Conservation (phyloP, 2,329 filamentous ascomycete species). For the Epichloe bromicola region DNA sequence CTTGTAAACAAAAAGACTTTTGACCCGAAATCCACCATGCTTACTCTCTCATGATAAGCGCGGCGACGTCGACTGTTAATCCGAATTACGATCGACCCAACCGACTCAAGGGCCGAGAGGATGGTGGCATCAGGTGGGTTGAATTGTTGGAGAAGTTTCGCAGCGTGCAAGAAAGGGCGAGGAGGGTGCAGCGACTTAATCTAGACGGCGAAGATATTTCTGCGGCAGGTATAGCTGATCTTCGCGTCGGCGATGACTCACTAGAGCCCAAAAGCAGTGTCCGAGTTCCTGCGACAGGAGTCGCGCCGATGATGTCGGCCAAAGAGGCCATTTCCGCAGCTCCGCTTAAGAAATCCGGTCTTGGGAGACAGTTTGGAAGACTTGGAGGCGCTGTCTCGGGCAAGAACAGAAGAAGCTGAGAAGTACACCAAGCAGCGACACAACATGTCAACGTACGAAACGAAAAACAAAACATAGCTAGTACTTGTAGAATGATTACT, state of each 20-base stretch:
- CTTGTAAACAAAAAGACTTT: not conserved
- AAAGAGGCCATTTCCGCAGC: slow-evolving; percentile 34
- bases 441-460: not conserved
- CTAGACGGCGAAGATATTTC: slow-evolving; percentile 36
- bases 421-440: not conserved
- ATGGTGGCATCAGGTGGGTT: slow-evolving; percentile 76
- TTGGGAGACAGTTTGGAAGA: slow-evolving; percentile 57
- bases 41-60: slow-evolving; percentile 17
- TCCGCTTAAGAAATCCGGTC: slow-evolving; percentile 44
- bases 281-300: slow-evolving; percentile 16
- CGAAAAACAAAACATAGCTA: not conserved
- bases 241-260: slow-evolving; percentile 28
- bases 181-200: slow-evolving; percentile 51
- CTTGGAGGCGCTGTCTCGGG: slow-evolving; percentile 59
- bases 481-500: slow-evolving; percentile 3
- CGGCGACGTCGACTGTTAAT: slow-evolving; percentile 32
- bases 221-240: slow-evolving; percentile 29
- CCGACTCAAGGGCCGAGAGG: slow-evolving; percentile 69
- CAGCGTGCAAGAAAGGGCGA: slow-evolving; percentile 73
- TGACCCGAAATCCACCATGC: not conserved
- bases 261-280: slow-evolving; percentile 30
- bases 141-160: slow-evolving; percentile 94
- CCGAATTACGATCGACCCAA: slow-evolving; percentile 60
- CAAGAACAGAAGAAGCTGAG: slow-evolving; percentile 38
- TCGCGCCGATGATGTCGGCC: slow-evolving; percentile 29